These are phyloP conservation scores for Lentinula sp. DNA, from an alignment of 768 basidiomycete genomes.

Conservation along the genomic window DNA sequence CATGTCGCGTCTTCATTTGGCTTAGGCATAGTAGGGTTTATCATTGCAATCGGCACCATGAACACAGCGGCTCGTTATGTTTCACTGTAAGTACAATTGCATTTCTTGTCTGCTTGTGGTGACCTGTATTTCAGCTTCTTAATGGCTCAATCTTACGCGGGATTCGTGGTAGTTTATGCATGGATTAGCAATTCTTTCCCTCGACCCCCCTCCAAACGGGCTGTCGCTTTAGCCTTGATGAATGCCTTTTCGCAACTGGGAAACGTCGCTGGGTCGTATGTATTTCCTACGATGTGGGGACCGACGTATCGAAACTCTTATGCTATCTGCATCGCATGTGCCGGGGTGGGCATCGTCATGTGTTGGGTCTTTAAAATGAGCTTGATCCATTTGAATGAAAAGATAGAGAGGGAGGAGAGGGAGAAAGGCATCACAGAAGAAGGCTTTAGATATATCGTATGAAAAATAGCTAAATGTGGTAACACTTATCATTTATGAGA, in stretches of 20 bases:
- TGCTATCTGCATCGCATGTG: slow-evolving; percentile 54
- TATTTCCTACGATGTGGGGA: slow-evolving; percentile 64
- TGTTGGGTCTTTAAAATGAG: slow-evolving; percentile 41
- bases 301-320: slow-evolving; percentile 56
- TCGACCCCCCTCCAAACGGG: slow-evolving; percentile 74
- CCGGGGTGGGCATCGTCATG: slow-evolving; percentile 46
- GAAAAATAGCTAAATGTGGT: neutral
- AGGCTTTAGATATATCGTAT: slow-evolving; percentile 50
- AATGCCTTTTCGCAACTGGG: slow-evolving; percentile 81
- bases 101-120: neutral
- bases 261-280: slow-evolving; percentile 77
- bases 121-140: slow-evolving; percentile 41
- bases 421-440: slow-evolving; percentile 33
- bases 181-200: slow-evolving; percentile 55
- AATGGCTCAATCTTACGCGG: slow-evolving; percentile 74
- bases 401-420: slow-evolving; percentile 27
- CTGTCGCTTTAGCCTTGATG: slow-evolving; percentile 74
- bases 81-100: slow-evolving; percentile 42
- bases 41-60: slow-evolving; percentile 68
- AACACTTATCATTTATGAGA: too few species aligned
- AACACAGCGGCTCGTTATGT: slow-evolving; percentile 64
- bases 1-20: slow-evolving; percentile 55
- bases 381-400: slow-evolving; percentile 32
- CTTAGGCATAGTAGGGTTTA: slow-evolving; percentile 67
- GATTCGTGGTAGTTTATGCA: slow-evolving; percentile 55